phyloP scores from a whole-genome alignment of 768 basidiomycete species.

The Boletus sp. region DNA sequence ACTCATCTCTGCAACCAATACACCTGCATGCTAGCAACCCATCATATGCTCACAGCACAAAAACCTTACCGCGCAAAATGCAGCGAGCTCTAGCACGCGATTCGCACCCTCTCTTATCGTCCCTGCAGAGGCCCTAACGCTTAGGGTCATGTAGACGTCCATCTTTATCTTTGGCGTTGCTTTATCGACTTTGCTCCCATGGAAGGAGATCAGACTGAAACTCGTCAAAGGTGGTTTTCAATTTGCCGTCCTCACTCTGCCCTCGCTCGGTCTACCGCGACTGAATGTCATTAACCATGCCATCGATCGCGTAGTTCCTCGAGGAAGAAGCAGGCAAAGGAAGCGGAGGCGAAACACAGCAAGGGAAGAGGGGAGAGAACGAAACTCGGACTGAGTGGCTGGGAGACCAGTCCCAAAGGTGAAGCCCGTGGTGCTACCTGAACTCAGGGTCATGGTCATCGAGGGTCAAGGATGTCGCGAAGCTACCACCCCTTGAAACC shows the following conservation, averaged over 20 bases:
- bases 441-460: slow-evolving; percentile 48
- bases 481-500: slow-evolving; percentile 74
- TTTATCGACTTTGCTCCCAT: slow-evolving; percentile 44
- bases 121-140: slow-evolving; percentile 41
- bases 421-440: slow-evolving; percentile 55
- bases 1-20: too few species aligned
- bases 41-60: too few species aligned
- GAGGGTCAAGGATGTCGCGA: slow-evolving; percentile 56
- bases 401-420: slow-evolving; percentile 65
- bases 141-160: slow-evolving; percentile 72
- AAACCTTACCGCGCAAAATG: too few species aligned
- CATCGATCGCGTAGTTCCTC: slow-evolving; percentile 64
- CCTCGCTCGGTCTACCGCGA: slow-evolving; percentile 70
- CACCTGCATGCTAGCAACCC: too few species aligned
- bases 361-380: slow-evolving; percentile 48
- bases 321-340: slow-evolving; percentile 50
- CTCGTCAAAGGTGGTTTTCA: slow-evolving; percentile 49
- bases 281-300: slow-evolving; percentile 64
- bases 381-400: slow-evolving; percentile 60
- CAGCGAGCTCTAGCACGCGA: slow-evolving; percentile 45
- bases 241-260: slow-evolving; percentile 60
- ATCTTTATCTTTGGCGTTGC: slow-evolving; percentile 66
- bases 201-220: slow-evolving; percentile 37
- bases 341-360: slow-evolving; percentile 45
- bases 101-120: slow-evolving; percentile 25